Evolutionary conservation across 345 rosid species (phyloP), one percentile per base, ranked within the genome.

Genomic region (Citrus medica): DNA sequence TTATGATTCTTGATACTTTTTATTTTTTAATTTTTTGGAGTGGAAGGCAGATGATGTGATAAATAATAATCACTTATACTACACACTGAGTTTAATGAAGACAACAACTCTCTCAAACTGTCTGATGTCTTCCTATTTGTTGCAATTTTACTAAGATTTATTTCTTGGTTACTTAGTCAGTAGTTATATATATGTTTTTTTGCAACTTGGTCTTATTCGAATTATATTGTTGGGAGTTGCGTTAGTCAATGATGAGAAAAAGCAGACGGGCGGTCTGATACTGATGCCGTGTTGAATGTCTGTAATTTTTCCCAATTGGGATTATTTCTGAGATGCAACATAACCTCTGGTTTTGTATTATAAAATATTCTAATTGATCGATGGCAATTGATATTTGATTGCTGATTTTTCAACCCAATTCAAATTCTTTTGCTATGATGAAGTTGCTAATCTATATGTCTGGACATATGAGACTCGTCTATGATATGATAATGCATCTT

Each of bases 191-290:
- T 16, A 28, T 22, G 37, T 16, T 71, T 63, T 64, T 35, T 12
- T 4, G 55, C 0, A 27, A 1, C 8, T 35, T 37, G 24, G 0
- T 6, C 14, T 21, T 25, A 35, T 46, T 46, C 5, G 51, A 8
- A 46, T 28, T 3, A 17, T 1, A 2, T 1, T 17, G 48, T 21
- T 82, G 67, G 67, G 10, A 6, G n/a, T 16, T 42, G 24, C 37
- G 1, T 7, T 33, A 46, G 25, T 80, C 94, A 33, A 69, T 83
- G 96, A 92, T 88, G 94, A 92, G 92, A 91, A 78, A 82, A 78
- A 79, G 92, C 98, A 82, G 97, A 94, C 90, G 94, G 94, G 96
- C 94, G 94, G 96, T 87, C 95, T 82, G 97, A 94, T 85, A 65
- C 85, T 89, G 96, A 90, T 92, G 98, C 92, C 89, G 7, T 94